phyloP scores from a whole-genome alignment of 805 yeast species.

The Metschnikowia reukaufii region DNA sequence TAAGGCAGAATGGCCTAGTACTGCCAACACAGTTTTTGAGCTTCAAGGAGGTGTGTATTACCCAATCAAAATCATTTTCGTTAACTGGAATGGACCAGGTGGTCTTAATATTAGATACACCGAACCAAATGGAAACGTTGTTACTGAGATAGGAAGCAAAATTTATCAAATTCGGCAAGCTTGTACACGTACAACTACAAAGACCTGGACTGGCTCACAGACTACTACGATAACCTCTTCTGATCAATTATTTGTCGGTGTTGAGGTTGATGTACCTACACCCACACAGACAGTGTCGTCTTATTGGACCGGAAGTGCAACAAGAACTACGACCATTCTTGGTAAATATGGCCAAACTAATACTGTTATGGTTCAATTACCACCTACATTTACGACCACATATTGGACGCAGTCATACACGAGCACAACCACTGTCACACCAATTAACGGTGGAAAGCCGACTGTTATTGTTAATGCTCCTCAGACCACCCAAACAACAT shows the following conservation, averaged over 20 bases:
- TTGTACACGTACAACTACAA: conserved; percentile 1
- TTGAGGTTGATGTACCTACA: not conserved
- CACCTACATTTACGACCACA: conserved; percentile 13
- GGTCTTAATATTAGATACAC: conserved; percentile 5
- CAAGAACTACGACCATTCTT: not conserved
- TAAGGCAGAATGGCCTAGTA: conserved; percentile 2
- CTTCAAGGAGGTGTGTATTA: conserved; percentile 12
- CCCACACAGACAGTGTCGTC: conserved; percentile 1
- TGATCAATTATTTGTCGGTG: not conserved
- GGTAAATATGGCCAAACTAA: conserved; percentile 12
- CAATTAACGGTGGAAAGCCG: not conserved
- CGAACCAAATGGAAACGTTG: conserved; percentile 7
- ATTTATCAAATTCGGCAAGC: conserved; percentile 5
- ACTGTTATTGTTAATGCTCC: conserved; percentile 14
- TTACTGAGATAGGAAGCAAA: conserved; percentile 7
- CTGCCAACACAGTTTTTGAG: conserved; percentile 1
- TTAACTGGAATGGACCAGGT: conserved; percentile 12
- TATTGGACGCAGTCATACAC: conserved; percentile 14
- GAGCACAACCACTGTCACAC: conserved; percentile 9
- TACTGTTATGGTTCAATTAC: conserved; percentile 18
- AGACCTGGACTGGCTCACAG: conserved; percentile 5
- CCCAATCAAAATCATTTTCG: conserved; percentile 13
- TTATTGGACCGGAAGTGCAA: conserved; percentile 1
- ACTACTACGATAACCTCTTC: conserved; percentile 6
- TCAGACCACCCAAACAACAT: not conserved